Conservation (phyloP, 2,329 filamentous ascomycete genomes). For the Drechslerella dactyloides region DNA sequence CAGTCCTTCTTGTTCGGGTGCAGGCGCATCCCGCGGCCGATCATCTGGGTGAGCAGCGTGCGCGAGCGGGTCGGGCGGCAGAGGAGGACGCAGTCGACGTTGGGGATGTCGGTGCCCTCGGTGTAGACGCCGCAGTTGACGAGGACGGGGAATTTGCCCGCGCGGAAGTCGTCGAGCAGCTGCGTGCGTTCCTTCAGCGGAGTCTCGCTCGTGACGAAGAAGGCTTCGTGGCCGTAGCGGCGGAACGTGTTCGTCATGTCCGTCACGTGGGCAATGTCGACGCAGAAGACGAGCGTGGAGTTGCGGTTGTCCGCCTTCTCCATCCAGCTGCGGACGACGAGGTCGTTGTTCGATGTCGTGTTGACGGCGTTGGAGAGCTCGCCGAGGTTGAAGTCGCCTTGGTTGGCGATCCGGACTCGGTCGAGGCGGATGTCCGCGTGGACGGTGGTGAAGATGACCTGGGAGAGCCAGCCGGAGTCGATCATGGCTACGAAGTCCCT, state of each 20-base stretch:
- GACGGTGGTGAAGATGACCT: conserved; percentile 94
- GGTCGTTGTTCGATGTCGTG: conserved; percentile 77
- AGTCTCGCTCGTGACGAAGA: conserved; percentile 85
- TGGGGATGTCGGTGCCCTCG: conserved; percentile 96
- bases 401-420: conserved; percentile 67
- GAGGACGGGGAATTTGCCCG: conserved; percentile 79
- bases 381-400: conserved; percentile 77
- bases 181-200: conserved; percentile 70
- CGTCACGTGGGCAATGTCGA: conserved; percentile 81
- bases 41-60: conserved; percentile 97
- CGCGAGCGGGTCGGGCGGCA: conserved; percentile 86
- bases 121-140: conserved; percentile 97
- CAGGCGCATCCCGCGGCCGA: conserved; percentile 87
- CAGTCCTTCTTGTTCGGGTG: conserved; percentile 82
- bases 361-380: conserved; percentile 86
- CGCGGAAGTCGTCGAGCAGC: conserved; percentile 76
- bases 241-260: conserved; percentile 79
- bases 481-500: conserved; percentile 78
- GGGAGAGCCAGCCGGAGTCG: conserved; percentile 69
- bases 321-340: conserved; percentile 85
- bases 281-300: conserved; percentile 92
- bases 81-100: conserved; percentile 90
- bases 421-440: conserved; percentile 80
- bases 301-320: conserved; percentile 72
- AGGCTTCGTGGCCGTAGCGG: conserved; percentile 77